Evolutionary conservation across 225 moss, liverwort and hornwort genomes (phyloP).

Genomic region (Sphagnum contortum): DNA sequence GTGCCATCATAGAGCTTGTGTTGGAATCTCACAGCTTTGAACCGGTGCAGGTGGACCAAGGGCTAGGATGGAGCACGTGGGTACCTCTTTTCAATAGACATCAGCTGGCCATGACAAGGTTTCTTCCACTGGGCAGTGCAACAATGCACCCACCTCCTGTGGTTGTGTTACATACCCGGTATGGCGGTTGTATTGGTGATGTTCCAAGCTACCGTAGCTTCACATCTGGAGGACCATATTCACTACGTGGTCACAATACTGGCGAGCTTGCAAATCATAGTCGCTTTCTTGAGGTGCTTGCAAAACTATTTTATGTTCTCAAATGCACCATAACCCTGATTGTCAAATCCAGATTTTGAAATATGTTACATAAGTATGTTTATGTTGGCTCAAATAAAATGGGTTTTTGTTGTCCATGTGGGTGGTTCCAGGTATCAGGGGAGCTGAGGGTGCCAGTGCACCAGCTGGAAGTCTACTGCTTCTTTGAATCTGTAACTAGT

Average conservation of each 20-base stretch:
- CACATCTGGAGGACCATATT: slow-evolving; percentile 55
- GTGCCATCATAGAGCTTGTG: too few relatives aligned
- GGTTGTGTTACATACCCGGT: slow-evolving; percentile 40
- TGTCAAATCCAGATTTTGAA: too few relatives aligned
- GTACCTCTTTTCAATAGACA: slow-evolving; percentile 54
- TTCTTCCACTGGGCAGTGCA: slow-evolving; percentile 23
- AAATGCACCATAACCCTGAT: too few relatives aligned
- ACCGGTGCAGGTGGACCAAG: slow-evolving; percentile 52
- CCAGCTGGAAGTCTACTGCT: slow-evolving; percentile 46
- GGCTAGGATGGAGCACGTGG: slow-evolving; percentile 36
- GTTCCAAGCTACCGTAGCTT: slow-evolving; percentile 48
- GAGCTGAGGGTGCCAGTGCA: slow-evolving; percentile 58
- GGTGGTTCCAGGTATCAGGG: slow-evolving; percentile 32
- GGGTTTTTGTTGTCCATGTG: too few relatives aligned
- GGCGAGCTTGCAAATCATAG: slow-evolving; percentile 51
- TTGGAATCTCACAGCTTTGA: too few relatives aligned
- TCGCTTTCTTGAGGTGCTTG: slow-evolving; percentile 46
- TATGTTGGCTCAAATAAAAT: too few relatives aligned
- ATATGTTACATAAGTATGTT: too few relatives aligned
- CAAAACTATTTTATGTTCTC: too few relatives aligned
- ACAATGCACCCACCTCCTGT: slow-evolving; percentile 30
- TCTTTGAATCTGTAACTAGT: slow-evolving; percentile 32
- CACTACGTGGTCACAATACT: slow-evolving; percentile 43
- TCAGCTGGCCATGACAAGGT: slow-evolving; percentile 45
- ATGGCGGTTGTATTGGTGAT: slow-evolving; percentile 54